Base-by-base conservation (phyloP, 148 eudicot species). In the Cornus kousa region DNA sequence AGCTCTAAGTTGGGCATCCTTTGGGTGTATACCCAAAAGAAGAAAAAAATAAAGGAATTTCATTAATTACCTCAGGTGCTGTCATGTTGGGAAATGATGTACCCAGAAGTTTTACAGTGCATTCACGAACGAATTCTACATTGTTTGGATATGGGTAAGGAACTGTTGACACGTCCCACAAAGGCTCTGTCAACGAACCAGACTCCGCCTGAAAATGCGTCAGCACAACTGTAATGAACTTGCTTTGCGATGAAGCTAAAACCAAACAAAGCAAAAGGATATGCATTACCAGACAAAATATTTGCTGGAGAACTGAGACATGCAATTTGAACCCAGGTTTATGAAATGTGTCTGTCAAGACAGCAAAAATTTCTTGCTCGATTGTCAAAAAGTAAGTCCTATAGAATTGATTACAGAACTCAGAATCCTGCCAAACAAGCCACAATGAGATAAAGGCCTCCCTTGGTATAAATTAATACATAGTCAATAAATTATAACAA, bases 261-360 rank as follows among this genome's bases (percentile, higher is more conserved):
- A 33, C 10, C 20, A 32, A 11, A 48, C 28, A 48, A 71, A 2
- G 66, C 39, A 48, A 28, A 20, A 53, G 37, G 77, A 53, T 12
- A n/a, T 62, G 60, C n/a, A 60, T 43, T 89, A 97, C 98, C 95
- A 94, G 80, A 79, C 94, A 87, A 78, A 97, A 94, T 72, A 97
- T 77, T 84, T 92, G 89, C 83, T 97, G 99, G 73, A 97, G 84
- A 83, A 97, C 97, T 85, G 88, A 74, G 67, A 97, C 97, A 43
- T 97, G 99, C 84, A 97, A 77, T 87, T 94, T 97, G 83, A 97
- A 97, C 73, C 98, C 99, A 72, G 98, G 99, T 87, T 97, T 97
- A 83, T 97, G 99, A 74, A 97, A 97, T 55, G 99, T 97, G 81
- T 97, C 99, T 9, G 99, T 92, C 74, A 97, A 81, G 74, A 97